A percentile compares a stretch with the other conserved stretches of the same genome.
Conservation (phyloP, 768 basidiomycete species). For the Pulveroboletus sp. region DNA sequence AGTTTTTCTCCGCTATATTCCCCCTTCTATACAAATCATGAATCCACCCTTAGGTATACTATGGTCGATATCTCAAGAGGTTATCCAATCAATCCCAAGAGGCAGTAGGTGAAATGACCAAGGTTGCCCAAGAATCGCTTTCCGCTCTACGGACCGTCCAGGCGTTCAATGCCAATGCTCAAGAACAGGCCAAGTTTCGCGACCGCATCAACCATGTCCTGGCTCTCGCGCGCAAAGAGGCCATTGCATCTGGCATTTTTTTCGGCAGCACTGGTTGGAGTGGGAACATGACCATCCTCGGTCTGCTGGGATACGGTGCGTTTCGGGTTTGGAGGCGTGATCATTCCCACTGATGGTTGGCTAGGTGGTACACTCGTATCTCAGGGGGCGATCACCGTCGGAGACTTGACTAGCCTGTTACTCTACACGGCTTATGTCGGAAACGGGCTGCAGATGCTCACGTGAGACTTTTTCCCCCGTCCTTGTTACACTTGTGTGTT, state of each 20-base stretch:
- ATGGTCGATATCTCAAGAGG: constrained; percentile 90
- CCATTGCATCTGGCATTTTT: constrained; percentile 87
- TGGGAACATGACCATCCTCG: constrained; percentile 87
- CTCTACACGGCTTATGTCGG: constrained; percentile 91
- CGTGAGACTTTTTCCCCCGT: constrained; percentile 40
- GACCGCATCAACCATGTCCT: constrained; percentile 63
- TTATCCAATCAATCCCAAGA: constrained; percentile 91
- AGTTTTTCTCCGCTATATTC: constrained; percentile 13
- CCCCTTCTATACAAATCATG: constrained; percentile 7
- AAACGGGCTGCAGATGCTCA: constrained; percentile 72
- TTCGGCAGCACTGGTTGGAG: constrained; percentile 91
- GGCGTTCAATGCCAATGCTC: constrained; percentile 77
- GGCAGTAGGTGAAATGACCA: constrained; percentile 94
- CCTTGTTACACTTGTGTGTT: neutral
- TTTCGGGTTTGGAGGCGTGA: neutral
- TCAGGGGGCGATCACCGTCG: constrained; percentile 82
- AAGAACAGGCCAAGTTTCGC: constrained; percentile 76
- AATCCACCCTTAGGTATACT: constrained; percentile 65
- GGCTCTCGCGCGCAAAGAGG: constrained; percentile 76
- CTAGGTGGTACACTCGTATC: constrained; percentile 89
- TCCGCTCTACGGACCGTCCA: constrained; percentile 85
- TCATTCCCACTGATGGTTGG: neutral
- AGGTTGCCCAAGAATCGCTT: constrained; percentile 82
- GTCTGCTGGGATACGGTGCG: constrained; percentile 85
- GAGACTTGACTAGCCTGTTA: constrained; percentile 83